These are phyloP conservation scores for Dactylellina sp. DNA, from an alignment of 2,329 filamentous ascomycete genomes.

Conservation along the genomic window DNA sequence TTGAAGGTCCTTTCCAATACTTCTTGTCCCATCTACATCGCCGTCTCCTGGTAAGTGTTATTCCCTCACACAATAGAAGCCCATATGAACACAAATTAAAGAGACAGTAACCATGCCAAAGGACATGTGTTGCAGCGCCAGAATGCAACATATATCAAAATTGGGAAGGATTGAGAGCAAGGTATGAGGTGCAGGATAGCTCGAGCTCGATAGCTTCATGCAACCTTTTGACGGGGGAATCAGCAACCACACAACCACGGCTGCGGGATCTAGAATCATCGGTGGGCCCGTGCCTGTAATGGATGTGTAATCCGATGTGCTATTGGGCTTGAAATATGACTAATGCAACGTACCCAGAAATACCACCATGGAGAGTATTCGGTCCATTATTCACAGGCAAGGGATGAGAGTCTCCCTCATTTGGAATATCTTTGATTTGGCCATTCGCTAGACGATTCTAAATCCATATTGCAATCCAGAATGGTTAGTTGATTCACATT, in stretches of 20 bases:
- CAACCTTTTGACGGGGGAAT: no score
- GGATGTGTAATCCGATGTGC: constrained; percentile 14
- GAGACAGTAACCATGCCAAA: no score
- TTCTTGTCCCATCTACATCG: constrained; percentile 51
- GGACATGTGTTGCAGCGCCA: constrained; percentile 32
- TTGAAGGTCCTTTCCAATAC: constrained; percentile 30
- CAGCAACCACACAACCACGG: constrained; percentile 1
- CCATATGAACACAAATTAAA: no score
- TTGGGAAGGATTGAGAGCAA: no score
- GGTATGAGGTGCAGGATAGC: no score
- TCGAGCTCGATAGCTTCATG: no score
- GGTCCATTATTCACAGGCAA: constrained; percentile 80
- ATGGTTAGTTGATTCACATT: constrained; percentile 26
- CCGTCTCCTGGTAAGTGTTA: constrained; percentile 20
- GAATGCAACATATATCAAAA: constrained; percentile 55
- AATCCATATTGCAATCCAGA: neutral
- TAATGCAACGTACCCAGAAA: constrained; percentile 64
- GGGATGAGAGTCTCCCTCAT: constrained; percentile 64
- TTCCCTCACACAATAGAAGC: constrained; percentile 9
- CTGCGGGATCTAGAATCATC: constrained; percentile 15
- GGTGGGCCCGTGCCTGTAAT: constrained; percentile 7
- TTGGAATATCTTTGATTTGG: constrained; percentile 51
- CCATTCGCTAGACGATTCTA: constrained; percentile 53
- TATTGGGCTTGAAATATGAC: constrained; percentile 11
- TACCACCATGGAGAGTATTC: constrained; percentile 78